These are phyloP conservation scores for Penicillium subrubescens DNA, from an alignment of 495 filamentous ascomycete genomes.

Conservation along the genomic window DNA sequence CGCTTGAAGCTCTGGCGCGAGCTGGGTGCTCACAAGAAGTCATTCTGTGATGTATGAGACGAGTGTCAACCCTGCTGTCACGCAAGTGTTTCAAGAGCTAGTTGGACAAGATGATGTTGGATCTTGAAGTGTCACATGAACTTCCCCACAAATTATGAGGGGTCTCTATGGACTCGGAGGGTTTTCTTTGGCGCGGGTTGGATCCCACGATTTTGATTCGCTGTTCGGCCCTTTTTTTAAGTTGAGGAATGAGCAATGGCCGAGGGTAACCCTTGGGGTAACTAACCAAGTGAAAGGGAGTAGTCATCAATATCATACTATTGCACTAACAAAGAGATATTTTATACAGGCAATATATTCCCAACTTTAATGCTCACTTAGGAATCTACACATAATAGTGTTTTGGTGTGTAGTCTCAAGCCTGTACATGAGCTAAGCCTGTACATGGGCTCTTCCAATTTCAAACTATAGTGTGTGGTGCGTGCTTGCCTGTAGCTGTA, in stretches of 20 bases:
- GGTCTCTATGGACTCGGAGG: slow-evolving; percentile 15
- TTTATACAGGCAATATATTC: too few relatives aligned
- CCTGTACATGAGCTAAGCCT: too few relatives aligned
- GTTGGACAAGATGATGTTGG: background rate
- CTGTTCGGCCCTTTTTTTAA: slow-evolving; percentile 20
- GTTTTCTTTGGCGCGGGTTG: slow-evolving; percentile 12
- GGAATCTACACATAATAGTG: too few relatives aligned
- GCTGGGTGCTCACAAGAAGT: background rate
- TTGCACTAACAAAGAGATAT: background rate
- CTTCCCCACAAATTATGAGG: slow-evolving; percentile 1
- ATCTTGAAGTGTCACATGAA: slow-evolving; percentile 6
- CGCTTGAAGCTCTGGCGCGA: slow-evolving; percentile 15
- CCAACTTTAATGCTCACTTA: too few relatives aligned
- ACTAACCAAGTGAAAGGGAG: background rate
- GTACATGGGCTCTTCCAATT: background rate
- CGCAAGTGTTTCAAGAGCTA: background rate
- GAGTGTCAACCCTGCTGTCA: background rate
- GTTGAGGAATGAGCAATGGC: background rate
- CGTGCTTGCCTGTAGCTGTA: background rate
- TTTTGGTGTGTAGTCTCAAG: too few relatives aligned
- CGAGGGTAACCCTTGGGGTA: background rate
- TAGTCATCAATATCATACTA: background rate
- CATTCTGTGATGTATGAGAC: slow-evolving; percentile 2
- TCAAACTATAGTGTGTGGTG: background rate
- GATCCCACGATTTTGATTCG: slow-evolving; percentile 12